Percentiles rank a stretch among this genome's conserved stretches.
Evolutionary conservation across 345 rosid genomes (phyloP).

Genomic region (Diplotaxis tenuifolia): DNA sequence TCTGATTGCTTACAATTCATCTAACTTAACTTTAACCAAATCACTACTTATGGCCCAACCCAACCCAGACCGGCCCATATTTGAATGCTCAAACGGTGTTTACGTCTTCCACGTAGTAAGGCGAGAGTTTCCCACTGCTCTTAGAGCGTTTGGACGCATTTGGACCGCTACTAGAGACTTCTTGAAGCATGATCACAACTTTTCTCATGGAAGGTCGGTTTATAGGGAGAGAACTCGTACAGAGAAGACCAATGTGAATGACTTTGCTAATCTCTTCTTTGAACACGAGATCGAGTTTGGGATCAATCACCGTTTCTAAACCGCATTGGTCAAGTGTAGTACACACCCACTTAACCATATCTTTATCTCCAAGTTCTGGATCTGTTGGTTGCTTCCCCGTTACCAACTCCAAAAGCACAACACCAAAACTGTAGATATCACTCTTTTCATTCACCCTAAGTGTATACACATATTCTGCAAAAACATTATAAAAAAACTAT

Average conservation of each 20-base stretch:
- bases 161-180: constrained; percentile 38
- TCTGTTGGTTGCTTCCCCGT: constrained; percentile 72
- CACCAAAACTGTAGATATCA: constrained; percentile 89
- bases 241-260: constrained; percentile 68
- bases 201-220: constrained; percentile 87
- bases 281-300: constrained; percentile 48
- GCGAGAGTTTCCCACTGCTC: constrained; percentile 65
- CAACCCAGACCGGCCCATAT: constrained; percentile 3
- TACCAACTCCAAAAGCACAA: constrained; percentile 74
- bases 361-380: constrained; percentile 75
- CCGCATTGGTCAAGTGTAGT: constrained; percentile 53
- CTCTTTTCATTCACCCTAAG: constrained; percentile 92
- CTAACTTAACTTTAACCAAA: not conserved
- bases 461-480: constrained; percentile 82
- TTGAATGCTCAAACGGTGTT: constrained; percentile 25
- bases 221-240: constrained; percentile 73
- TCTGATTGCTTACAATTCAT: constrained; percentile 21
- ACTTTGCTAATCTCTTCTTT: constrained; percentile 59
- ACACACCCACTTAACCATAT: constrained; percentile 74
- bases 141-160: constrained; percentile 30
- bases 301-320: constrained; percentile 55
- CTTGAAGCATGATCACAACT: constrained; percentile 85
- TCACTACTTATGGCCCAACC: not conserved
- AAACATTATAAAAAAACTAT: not conserved
- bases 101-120: constrained; percentile 58